These are phyloP conservation scores for Clitopilus hobsonii DNA, from an alignment of 768 basidiomycete species.

Conservation along the genomic window DNA sequence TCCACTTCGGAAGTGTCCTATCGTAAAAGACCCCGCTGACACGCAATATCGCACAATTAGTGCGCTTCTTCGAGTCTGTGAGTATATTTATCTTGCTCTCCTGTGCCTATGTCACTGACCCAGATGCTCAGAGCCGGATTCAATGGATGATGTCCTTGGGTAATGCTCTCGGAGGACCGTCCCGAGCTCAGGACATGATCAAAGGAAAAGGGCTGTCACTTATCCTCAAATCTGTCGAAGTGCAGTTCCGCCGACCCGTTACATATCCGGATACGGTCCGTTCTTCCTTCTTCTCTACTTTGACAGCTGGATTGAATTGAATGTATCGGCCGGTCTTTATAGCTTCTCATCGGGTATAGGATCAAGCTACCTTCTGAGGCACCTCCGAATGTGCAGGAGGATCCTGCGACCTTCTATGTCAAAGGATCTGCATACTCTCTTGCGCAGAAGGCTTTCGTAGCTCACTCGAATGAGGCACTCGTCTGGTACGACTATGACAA, in stretches of 20 bases:
- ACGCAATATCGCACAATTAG: slow-evolving; percentile 26
- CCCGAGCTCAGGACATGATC: slow-evolving; percentile 52
- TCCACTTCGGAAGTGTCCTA: neutral
- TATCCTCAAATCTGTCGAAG: slow-evolving; percentile 66
- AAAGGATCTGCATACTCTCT: slow-evolving; percentile 60
- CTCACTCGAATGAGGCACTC: slow-evolving; percentile 56
- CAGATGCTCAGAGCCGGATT: slow-evolving; percentile 56
- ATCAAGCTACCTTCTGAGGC: slow-evolving; percentile 28
- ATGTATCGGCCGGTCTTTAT: slow-evolving; percentile 6
- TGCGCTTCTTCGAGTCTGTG: slow-evolving; percentile 69
- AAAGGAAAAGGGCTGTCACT: slow-evolving; percentile 62
- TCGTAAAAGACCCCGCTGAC: neutral
- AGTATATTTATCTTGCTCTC: slow-evolving; percentile 14
- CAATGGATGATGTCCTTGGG: slow-evolving; percentile 61
- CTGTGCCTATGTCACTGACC: neutral
- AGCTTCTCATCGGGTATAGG: slow-evolving; percentile 66
- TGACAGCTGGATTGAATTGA: neutral
- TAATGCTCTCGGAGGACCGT: slow-evolving; percentile 52
- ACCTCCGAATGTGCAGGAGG: slow-evolving; percentile 13
- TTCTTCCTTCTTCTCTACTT: slow-evolving; percentile 20
- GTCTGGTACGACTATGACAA: slow-evolving; percentile 80
- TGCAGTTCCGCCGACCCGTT: slow-evolving; percentile 68
- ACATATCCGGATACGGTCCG: slow-evolving; percentile 73
- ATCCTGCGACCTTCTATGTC: slow-evolving; percentile 43
- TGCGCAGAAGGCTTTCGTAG: slow-evolving; percentile 55